These are phyloP conservation scores for Cytospora schulzeri DNA, from an alignment of 2,329 filamentous ascomycete species.

Conservation along the genomic window DNA sequence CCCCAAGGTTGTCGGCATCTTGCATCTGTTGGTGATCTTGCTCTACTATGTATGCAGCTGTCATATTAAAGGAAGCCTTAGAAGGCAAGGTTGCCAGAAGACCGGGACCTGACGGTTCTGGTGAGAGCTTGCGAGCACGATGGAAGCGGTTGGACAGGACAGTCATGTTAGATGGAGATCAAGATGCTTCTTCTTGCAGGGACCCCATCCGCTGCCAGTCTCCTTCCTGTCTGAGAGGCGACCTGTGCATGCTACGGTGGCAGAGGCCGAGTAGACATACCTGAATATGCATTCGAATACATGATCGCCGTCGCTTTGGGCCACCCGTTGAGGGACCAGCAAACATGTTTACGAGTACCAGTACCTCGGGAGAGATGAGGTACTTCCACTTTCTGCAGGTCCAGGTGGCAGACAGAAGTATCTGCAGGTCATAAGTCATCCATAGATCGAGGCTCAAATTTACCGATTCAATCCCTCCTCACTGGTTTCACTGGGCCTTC, in stretches of 20 bases:
- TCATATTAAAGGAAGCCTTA: background rate
- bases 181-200: constrained; percentile 10
- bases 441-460: constrained; percentile 26
- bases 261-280: background rate
- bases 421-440: constrained; percentile 13
- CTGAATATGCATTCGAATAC: background rate
- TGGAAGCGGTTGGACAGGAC: background rate
- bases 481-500: constrained; percentile 12
- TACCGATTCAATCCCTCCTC: constrained; percentile 12
- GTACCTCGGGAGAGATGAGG: background rate
- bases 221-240: background rate
- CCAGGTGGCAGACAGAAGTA: constrained; percentile 9
- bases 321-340: constrained; percentile 10
- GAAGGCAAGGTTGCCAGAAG: background rate
- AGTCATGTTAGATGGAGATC: background rate
- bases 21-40: background rate
- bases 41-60: background rate
- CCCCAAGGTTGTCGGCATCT: background rate
- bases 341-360: background rate
- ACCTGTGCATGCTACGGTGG: constrained; percentile 8
- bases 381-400: constrained; percentile 12
- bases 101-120: background rate
- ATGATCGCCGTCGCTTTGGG: constrained; percentile 6
- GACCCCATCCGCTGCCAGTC: constrained; percentile 11
- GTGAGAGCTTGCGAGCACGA: background rate